Conservation (phyloP, 2,329 filamentous ascomycete species). For the Aspergillus ibericus region DNA sequence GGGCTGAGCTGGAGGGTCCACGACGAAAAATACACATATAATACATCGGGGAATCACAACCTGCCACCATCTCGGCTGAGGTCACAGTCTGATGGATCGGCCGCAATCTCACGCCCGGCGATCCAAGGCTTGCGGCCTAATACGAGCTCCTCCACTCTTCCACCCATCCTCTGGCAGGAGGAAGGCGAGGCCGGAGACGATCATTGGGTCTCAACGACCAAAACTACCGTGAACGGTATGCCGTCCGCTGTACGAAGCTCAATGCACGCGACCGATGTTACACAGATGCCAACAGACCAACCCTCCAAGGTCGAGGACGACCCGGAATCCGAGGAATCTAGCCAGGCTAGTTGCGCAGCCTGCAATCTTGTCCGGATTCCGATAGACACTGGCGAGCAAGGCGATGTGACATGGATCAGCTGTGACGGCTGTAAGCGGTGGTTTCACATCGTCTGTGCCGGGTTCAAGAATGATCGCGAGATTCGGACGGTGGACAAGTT, state of each 20-base stretch:
- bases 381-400: slow-evolving; percentile 53
- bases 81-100: slow-evolving; percentile 45
- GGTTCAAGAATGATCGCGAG: slow-evolving; percentile 64
- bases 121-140: slow-evolving; percentile 39
- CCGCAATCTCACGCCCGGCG: slow-evolving; percentile 37
- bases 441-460: slow-evolving; percentile 68
- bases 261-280: slow-evolving; percentile 2
- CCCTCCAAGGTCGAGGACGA: slow-evolving; percentile 32
- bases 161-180: slow-evolving; percentile 35
- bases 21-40: slow-evolving; percentile 19
- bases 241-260: slow-evolving; percentile 8
- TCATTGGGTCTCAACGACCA: slow-evolving; percentile 13
- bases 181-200: slow-evolving; percentile 22
- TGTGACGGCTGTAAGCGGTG: slow-evolving; percentile 69
- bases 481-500: slow-evolving; percentile 68
- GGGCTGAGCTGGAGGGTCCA: slow-evolving; percentile 16
- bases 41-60: slow-evolving; percentile 18
- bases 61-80: slow-evolving; percentile 38
- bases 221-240: slow-evolving; percentile 10
- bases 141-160: slow-evolving; percentile 39
- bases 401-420: slow-evolving; percentile 61
- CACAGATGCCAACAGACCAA: slow-evolving; percentile 16
- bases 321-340: slow-evolving; percentile 26
- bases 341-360: slow-evolving; percentile 55
- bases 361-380: slow-evolving; percentile 58